Evolutionary conservation across 1,284 basidiomycete genomes (phyloP).

Genomic region (Schizophyllum amplum): DNA sequence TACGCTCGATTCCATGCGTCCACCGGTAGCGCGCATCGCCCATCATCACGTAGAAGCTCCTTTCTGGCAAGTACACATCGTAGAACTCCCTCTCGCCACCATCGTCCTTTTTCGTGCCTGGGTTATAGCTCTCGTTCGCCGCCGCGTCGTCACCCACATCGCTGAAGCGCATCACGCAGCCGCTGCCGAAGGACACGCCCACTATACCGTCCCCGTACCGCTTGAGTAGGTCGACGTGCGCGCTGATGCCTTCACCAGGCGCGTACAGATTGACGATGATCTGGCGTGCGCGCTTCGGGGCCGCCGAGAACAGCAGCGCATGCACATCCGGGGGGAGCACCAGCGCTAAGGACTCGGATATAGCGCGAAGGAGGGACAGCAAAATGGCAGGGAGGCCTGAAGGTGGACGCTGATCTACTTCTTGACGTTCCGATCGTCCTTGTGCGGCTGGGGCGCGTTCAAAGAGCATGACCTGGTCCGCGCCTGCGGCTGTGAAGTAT

Average conservation of each 20-base stretch:
- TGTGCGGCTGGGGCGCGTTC: constrained; percentile 9
- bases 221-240: constrained; percentile 69
- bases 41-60: constrained; percentile 63
- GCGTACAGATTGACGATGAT: constrained; percentile 74
- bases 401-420: background rate
- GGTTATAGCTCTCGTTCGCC: constrained; percentile 8
- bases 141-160: constrained; percentile 12
- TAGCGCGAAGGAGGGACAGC: constrained; percentile 38
- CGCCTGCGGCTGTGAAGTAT: constrained; percentile 43
- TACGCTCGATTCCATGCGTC: constrained; percentile 58
- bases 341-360: constrained; percentile 41
- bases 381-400: background rate
- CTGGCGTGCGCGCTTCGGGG: constrained; percentile 49
- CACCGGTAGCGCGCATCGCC: constrained; percentile 66
- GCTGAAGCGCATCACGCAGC: constrained; percentile 68
- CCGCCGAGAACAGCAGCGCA: constrained; percentile 43
- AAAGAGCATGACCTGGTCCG: constrained; percentile 77
- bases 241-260: constrained; percentile 72
- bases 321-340: constrained; percentile 40
- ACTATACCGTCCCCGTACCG: constrained; percentile 78
- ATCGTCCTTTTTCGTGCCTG: background rate
- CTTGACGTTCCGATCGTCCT: background rate
- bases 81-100: constrained; percentile 13
- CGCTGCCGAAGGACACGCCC: constrained; percentile 65
- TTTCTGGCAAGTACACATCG: constrained; percentile 56